Evolutionary conservation across 345 rosid species (phyloP), one percentile per base, ranked within the genome.

Genomic region (Cardamine resedifolia): DNA sequence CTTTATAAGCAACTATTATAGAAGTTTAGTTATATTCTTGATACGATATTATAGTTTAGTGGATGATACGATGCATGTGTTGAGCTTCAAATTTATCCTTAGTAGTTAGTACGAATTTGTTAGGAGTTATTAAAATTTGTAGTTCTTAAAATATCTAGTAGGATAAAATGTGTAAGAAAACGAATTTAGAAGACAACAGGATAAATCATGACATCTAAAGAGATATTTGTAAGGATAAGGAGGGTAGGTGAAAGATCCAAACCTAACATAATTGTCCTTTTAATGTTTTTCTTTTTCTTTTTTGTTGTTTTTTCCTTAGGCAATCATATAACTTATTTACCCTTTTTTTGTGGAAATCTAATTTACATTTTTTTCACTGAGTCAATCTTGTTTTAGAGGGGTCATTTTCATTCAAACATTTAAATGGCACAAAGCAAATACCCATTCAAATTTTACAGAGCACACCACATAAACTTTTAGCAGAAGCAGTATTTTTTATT

Each of bases 221-320:
- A 70, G 66, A 58, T 58, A 59, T 41, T 59, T 21, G 34, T 43
- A 11, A 57, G 39, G 55, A 43, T 43, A 47, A 58, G 20, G 49
- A 59, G 50, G 39, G 49, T 70, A 48, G 67, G 73, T 69, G 64
- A 24, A 70, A 59, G 10, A 70, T 34, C 50, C 67, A 71, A 34
- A 71, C 68, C 75, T 71, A 71, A 71, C 75, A 71, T 60, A 49
- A 71, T 71, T 71, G 51, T 71, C 68, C 75, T 68, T 49, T 59
- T 14, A 70, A 23, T 69, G 73, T 48, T 23, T 53, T 68, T 56
- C 2, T 5, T 41, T 39, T 39, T 8, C 2, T 9, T 69, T 53
- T 27, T 0, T 5, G 10, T 7, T 11, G 14, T 38, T 5, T 49
- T 67, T 68, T 44, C 41, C 4, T 38, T n/a, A 5, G 19, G 24